phyloP scores from a whole-genome alignment of 495 filamentous ascomycete genomes.

The Letharia lupina region DNA sequence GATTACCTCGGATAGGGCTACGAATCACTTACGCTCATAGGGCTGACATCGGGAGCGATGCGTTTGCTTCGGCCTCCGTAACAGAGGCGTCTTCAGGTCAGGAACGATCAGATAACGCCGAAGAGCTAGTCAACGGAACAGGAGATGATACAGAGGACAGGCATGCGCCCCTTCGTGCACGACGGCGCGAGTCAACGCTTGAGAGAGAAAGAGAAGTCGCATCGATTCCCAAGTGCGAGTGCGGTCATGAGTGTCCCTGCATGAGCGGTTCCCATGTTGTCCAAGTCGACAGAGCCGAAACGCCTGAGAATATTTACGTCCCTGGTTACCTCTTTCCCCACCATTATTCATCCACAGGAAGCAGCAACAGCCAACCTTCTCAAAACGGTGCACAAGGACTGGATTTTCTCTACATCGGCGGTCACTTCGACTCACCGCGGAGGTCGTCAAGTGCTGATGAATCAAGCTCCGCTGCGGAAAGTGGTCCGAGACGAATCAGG shows the following conservation, averaged over 20 bases:
- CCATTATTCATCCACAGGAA: background rate
- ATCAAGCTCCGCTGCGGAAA: conserved; percentile 1
- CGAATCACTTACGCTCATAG: background rate
- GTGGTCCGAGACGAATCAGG: background rate
- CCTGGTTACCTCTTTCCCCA: background rate
- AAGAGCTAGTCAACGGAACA: background rate
- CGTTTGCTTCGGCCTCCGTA: background rate
- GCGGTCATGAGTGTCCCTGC: background rate
- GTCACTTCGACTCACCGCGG: background rate
- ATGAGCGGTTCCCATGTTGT: background rate
- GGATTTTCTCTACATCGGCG: background rate
- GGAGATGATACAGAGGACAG: background rate
- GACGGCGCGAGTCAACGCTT: background rate
- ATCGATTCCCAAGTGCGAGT: background rate
- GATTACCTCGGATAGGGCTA: background rate
- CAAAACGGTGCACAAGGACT: background rate
- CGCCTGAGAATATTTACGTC: background rate
- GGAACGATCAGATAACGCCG: background rate
- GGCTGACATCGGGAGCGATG: background rate
- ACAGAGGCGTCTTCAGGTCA: background rate
- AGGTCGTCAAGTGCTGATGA: conserved; percentile 2
- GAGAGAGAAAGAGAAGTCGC: background rate
- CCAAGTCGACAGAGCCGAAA: background rate
- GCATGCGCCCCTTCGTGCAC: conserved; percentile 1
- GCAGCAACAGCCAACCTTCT: conserved; percentile 8